phyloP scores from a whole-genome alignment of 2,329 filamentous ascomycete genomes.

The Septoria petroselini region DNA sequence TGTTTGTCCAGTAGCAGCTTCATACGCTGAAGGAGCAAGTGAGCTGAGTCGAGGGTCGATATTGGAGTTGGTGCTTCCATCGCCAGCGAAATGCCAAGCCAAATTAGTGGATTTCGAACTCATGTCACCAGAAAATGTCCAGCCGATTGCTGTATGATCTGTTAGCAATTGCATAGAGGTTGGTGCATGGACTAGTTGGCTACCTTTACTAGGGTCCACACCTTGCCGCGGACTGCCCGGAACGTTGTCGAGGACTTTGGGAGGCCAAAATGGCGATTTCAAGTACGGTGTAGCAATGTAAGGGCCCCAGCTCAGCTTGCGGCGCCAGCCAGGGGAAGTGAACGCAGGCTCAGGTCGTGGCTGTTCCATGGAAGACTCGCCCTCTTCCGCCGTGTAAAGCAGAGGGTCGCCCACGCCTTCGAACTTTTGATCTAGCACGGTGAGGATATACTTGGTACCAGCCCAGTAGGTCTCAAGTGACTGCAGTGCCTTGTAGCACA shows the following conservation, averaged over 20 bases:
- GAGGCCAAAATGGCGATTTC: conserved; percentile 26
- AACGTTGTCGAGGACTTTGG: conserved; percentile 27
- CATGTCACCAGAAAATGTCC: conserved; percentile 82
- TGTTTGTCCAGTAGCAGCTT: conserved; percentile 12
- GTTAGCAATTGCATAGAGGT: too few relatives aligned
- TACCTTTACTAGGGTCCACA: conserved; percentile 53
- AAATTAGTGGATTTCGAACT: conserved; percentile 82
- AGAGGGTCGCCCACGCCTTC: conserved; percentile 79
- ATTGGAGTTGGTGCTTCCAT: conserved; percentile 26
- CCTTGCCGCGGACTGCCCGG: conserved; percentile 46
- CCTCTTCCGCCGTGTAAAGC: conserved; percentile 67
- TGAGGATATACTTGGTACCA: conserved; percentile 81
- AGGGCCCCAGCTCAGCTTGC: conserved; percentile 46
- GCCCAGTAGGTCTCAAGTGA: conserved; percentile 83
- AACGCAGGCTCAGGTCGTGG: conserved; percentile 50
- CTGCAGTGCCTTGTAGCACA: conserved; percentile 79
- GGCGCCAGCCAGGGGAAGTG: conserved; percentile 52
- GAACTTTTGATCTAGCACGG: conserved; percentile 79
- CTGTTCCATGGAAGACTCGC: conserved; percentile 64
- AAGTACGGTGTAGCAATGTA: conserved; percentile 34
- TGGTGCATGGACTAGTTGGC: too few relatives aligned
- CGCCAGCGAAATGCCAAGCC: conserved; percentile 72
- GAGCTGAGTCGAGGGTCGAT: conserved; percentile 22
- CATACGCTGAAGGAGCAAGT: conserved; percentile 16
- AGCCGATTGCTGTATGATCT: conserved; percentile 58